Percentiles rank a stretch among this genome's conserved stretches.
These are phyloP conservation scores for Melaleuca quinquenervia DNA, from an alignment of 345 rosid species.

Conservation along the genomic window DNA sequence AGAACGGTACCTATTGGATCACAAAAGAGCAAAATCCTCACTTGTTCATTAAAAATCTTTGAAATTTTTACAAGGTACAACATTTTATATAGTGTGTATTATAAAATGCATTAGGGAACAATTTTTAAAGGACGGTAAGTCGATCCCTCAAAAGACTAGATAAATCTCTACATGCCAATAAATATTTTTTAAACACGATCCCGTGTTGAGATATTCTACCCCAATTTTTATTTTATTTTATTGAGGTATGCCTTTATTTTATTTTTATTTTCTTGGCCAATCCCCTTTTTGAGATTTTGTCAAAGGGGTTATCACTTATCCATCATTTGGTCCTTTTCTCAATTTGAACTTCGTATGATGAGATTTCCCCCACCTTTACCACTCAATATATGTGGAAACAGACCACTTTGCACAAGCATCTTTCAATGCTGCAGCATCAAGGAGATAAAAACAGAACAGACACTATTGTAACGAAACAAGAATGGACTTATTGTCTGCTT, in stretches of 20 bases:
- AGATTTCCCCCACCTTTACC: not conserved
- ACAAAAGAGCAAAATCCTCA: not conserved
- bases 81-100: not conserved
- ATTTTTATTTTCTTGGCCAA: not conserved
- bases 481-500: not conserved
- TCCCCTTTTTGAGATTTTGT: not conserved
- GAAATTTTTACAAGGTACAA: not conserved
- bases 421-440: not conserved
- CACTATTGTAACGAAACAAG: not conserved
- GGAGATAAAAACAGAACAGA: not conserved
- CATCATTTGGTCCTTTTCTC: not conserved
- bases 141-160: not conserved
- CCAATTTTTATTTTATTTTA: not conserved
- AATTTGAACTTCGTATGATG: not conserved
- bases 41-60: not conserved
- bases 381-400: not conserved
- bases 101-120: rapidly evolving
- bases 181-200: not conserved
- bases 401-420: not conserved
- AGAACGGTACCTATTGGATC: not conserved
- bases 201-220: not conserved
- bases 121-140: not conserved
- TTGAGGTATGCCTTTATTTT: too few relatives aligned
- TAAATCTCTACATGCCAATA: not conserved
- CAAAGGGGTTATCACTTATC: not conserved